phyloP scores from a whole-genome alignment of 2,329 filamentous ascomycete genomes.

The Ilyonectria sp. region DNA sequence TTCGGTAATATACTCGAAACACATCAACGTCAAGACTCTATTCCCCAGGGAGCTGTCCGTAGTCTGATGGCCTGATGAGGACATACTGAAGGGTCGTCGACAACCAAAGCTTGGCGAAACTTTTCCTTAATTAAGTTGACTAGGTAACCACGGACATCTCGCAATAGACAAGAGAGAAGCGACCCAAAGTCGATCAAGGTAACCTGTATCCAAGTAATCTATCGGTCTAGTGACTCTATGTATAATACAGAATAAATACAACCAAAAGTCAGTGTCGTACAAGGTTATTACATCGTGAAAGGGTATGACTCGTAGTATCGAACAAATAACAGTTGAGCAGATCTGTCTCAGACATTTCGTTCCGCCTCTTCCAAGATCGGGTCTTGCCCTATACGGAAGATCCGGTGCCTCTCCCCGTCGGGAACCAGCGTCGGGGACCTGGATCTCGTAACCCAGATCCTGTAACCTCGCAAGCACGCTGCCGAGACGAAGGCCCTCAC shows the following conservation, averaged over 20 bases:
- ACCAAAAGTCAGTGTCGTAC: neutral
- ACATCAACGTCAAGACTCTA: too few species aligned
- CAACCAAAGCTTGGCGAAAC: too few species aligned
- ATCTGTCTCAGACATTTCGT: slow-evolving; percentile 13
- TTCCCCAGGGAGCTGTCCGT: too few species aligned
- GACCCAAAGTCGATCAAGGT: neutral
- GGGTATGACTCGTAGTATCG: slow-evolving; percentile 7
- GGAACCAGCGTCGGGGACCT: slow-evolving; percentile 15
- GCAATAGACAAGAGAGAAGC: neutral
- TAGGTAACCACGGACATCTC: too few species aligned
- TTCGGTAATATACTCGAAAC: too few species aligned
- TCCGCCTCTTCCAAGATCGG: slow-evolving; percentile 26
- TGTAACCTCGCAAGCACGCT: slow-evolving; percentile 33
- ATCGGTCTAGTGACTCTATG: neutral
- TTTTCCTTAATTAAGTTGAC: too few species aligned
- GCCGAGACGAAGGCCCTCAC: slow-evolving; percentile 36
- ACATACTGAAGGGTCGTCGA: too few species aligned
- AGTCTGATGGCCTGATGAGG: too few species aligned
- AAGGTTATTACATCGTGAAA: neutral
- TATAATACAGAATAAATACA: neutral
- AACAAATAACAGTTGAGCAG: slow-evolving; percentile 9
- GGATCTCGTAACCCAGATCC: slow-evolving; percentile 39
- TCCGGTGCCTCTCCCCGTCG: slow-evolving; percentile 35
- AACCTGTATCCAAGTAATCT: neutral
- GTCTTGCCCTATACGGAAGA: slow-evolving; percentile 38